These are phyloP conservation scores for Debaryomyces coudertii DNA, from an alignment of 1,139 yeast genomes.

Conservation along the genomic window DNA sequence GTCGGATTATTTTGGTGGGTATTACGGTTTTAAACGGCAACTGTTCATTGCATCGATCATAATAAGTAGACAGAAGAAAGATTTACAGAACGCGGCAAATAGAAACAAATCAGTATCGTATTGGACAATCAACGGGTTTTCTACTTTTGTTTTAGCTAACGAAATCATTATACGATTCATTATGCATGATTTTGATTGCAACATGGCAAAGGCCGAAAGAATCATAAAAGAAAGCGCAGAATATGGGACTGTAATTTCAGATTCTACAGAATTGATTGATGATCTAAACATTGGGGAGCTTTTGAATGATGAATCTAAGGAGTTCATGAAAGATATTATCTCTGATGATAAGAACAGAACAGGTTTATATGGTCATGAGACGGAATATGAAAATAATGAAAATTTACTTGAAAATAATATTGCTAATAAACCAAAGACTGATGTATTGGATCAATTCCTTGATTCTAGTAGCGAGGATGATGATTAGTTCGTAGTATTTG, in stretches of 20 bases:
- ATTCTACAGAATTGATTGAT: constrained; percentile 35
- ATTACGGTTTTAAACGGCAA: constrained; percentile 62
- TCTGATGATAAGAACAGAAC: not conserved
- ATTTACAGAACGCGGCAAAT: constrained; percentile 28
- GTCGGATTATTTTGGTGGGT: constrained; percentile 58
- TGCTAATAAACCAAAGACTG: not conserved
- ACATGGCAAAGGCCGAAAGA: constrained; percentile 46
- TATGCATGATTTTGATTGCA: constrained; percentile 46
- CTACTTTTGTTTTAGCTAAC: constrained; percentile 63
- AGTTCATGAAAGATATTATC: constrained; percentile 16
- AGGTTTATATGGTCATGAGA: too few species aligned
- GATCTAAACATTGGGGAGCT: constrained; percentile 29
- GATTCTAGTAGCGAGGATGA: constrained; percentile 5
- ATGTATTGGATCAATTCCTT: constrained; percentile 3
- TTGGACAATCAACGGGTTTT: constrained; percentile 63
- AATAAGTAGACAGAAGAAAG: constrained; percentile 26
- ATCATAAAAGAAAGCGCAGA: constrained; percentile 53
- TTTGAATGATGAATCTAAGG: constrained; percentile 17
- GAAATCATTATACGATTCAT: constrained; percentile 59
- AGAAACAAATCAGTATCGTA: constrained; percentile 52
- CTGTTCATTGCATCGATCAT: constrained; percentile 48
- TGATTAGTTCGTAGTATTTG: not conserved
- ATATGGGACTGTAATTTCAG: constrained; percentile 56
- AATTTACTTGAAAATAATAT: not conserved
- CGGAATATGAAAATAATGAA: not conserved